Base-by-base conservation (phyloP, 1,284 basidiomycete species). In the Stereum hirsutum region DNA sequence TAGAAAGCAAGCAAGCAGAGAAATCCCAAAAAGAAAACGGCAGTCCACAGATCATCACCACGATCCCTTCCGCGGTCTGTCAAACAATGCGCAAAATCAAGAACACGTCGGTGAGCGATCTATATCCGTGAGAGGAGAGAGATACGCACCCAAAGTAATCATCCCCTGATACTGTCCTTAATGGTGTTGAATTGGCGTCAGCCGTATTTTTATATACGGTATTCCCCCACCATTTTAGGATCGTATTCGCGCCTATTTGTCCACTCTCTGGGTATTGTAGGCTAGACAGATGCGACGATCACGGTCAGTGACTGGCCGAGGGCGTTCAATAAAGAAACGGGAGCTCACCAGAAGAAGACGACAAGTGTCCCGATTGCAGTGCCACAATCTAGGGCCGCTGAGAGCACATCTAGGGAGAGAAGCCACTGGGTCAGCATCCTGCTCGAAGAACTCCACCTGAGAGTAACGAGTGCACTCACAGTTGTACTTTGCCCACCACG, bases 381-480 rank as follows among this genome's bases (percentile, higher is more conserved):
- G 15, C 73, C 72, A 5, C 64, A 62, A 47, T 74, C 72, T 15
- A 74, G 56, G 8, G 71, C 71, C n/a, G 71, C 73, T 3, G 73
- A 74, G 5, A 74, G 59, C 23, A 73, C 69, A 45, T 73, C 72
- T 65, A 23, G 27, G 5, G 5, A 11, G 11, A 12, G 17, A n/a
- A n/a, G 21, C 30, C 30, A 41, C 14, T 47, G 19, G 6, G 19
- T 21, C 8, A 41, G 30, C 25, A 31, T 24, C 23, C 26, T 23
- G 32, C 4, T n/a, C n/a, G 36, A 8, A 15, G 25, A 10, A 19
- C 25, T 12, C 8, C 35, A 31, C n/a, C 12, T 10, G 20, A 21
- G 8, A 35, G 31, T 4, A 19, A n/a, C 31, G 35, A n/a, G 14
- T 11, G 23, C 11, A 52, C 60, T 33, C 39, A 59, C 62, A 74